Percentiles rank a stretch among this genome's conserved stretches.
phyloP scores from a whole-genome alignment of 768 basidiomycete species.

The Jaapia argillacea region DNA sequence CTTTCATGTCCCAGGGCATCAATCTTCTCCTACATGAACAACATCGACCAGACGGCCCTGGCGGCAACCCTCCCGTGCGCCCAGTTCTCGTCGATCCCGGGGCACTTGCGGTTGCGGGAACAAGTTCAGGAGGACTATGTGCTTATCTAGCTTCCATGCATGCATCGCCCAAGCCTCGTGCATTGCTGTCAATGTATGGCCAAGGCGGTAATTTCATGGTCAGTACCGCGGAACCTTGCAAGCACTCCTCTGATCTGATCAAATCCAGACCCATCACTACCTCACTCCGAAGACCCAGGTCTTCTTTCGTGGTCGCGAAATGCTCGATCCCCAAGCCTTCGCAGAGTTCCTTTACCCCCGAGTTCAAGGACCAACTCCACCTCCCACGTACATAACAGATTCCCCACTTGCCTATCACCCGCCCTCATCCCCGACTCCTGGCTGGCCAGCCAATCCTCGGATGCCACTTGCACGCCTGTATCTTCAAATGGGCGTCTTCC shows the following conservation, averaged over 20 bases:
- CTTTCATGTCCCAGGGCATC: conserved; percentile 26
- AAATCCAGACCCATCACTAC: conserved; percentile 37
- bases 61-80: background rate
- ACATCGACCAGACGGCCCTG: conserved; percentile 1
- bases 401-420: conserved; percentile 40
- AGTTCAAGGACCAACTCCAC: conserved; percentile 5
- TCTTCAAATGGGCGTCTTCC: conserved; percentile 42
- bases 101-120: conserved; percentile 42
- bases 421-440: conserved; percentile 34
- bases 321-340: conserved; percentile 40
- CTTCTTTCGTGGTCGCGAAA: conserved; percentile 46
- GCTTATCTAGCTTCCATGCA: conserved; percentile 52
- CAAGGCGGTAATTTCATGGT: conserved; percentile 53
- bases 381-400: conserved; percentile 22
- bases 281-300: conserved; percentile 34
- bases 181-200: conserved; percentile 47
- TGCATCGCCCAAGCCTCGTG: conserved; percentile 41
- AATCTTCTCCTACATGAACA: conserved; percentile 10
- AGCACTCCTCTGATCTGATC: background rate
- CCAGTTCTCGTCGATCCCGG: conserved; percentile 26
- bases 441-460: conserved; percentile 52
- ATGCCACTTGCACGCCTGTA: conserved; percentile 49
- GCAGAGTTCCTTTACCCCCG: conserved; percentile 36
- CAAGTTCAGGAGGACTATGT: conserved; percentile 54
- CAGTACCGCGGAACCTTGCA: conserved; percentile 4